Percentiles rank a stretch among this genome's conserved stretches.
These are phyloP conservation scores for Limtongia smithiae DNA, from an alignment of 805 yeast species.

Conservation along the genomic window DNA sequence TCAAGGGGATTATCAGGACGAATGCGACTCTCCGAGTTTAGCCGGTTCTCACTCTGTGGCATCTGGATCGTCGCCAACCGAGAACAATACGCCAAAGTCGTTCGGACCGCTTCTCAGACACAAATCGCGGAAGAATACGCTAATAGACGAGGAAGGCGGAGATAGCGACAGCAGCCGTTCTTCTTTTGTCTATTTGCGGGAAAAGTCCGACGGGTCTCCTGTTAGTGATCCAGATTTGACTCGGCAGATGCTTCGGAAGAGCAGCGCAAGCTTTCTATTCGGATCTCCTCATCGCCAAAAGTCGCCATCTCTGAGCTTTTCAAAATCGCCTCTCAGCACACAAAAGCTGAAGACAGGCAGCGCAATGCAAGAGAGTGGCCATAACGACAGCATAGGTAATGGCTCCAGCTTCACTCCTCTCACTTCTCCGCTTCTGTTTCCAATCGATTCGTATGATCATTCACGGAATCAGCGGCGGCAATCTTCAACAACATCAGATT, in stretches of 20 bases:
- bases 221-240: conserved; percentile 22
- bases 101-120: conserved; percentile 7
- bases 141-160: conserved; percentile 23
- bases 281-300: conserved; percentile 28
- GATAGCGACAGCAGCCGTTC: conserved; percentile 29
- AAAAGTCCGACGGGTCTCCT: conserved; percentile 25
- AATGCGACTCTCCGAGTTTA: conserved; percentile 25
- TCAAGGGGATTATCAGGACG: conserved; percentile 14
- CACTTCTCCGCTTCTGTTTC: conserved; percentile 55
- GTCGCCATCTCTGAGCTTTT: conserved; percentile 21
- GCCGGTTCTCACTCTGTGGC: conserved; percentile 15
- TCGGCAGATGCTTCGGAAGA: conserved; percentile 9
- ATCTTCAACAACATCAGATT: conserved; percentile 33
- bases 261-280: conserved; percentile 18
- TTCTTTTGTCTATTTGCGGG: conserved; percentile 21
- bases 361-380: neutral
- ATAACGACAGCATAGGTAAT: conserved; percentile 1
- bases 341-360: conserved; percentile 9
- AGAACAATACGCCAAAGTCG: conserved; percentile 7
- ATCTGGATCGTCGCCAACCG: conserved; percentile 24
- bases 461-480: conserved; percentile 31
- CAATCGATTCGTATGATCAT: conserved; percentile 42
- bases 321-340: conserved; percentile 18
- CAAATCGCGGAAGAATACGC: conserved; percentile 10
- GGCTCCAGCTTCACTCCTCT: conserved; percentile 43